Evolutionary conservation across 352 stramenopile species (phyloP), one percentile per base, ranked within the genome.

Genomic region (Peronospora tabacina): DNA sequence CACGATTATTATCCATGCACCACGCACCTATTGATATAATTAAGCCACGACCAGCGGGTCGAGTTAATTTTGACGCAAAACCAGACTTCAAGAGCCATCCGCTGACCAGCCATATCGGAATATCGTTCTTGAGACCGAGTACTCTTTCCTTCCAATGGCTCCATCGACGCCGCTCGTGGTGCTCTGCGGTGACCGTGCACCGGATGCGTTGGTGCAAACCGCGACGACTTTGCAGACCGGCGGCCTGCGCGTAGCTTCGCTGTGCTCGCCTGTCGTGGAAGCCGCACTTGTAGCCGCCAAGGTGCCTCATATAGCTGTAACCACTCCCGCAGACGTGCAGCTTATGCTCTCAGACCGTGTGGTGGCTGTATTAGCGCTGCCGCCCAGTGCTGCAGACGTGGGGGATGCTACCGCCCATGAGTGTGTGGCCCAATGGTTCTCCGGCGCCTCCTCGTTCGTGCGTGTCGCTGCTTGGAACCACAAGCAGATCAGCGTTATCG

Each of bases 381-480:
- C 75, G 10, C 77, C 78, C 15, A 57, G 61, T 7, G 37, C 35
- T 5, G 44, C 61, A 3, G 26, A 62, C 10, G 61, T 61, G 5
- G n/a, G n/a, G n/a, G 47, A 48, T 22, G 55, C 45, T 24, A 49
- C 61, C 2, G 66, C 72, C 30, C 73, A 82, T 51, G 51, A 61
- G 22, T 65, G 65, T 7, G 65, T 93, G 37, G 65, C 73, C 39
- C 45, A 61, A 35, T 92, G 76, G 83, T 73, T 89, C 44, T 80
- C 71, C 11, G 82, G 82, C 47, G 70, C 79, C 28, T 85, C 79
- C 49, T 71, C 78, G 34, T 88, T 94, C 44, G 80, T 90, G 46
- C 85, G 84, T 56, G 75, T 82, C 2, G 79, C 83, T 7, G 84
- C 85, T 2, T 90, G 85, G 78, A 87, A 93, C 63, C 66, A 95